Percentiles rank a stretch among this genome's conserved stretches.
phyloP scores from a whole-genome alignment of 495 filamentous ascomycete species.

The Penicillium soppii region DNA sequence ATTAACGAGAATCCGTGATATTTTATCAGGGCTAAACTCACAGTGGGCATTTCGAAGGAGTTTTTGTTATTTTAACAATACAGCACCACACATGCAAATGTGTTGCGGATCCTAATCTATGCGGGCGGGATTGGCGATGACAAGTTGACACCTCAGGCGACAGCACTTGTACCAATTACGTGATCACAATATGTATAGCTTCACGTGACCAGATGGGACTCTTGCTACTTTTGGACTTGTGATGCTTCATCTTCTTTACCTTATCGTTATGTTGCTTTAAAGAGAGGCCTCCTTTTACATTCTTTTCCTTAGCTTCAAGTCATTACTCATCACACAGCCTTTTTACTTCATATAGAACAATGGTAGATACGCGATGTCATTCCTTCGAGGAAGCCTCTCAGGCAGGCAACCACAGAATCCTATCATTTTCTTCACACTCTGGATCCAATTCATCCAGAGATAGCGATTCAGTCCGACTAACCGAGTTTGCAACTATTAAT shows the following conservation, averaged over 20 bases:
- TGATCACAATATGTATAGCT: background rate
- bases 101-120: background rate
- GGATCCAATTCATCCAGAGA: constrained; percentile 14
- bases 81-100: too few species aligned
- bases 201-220: constrained; percentile 2
- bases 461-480: constrained; percentile 6
- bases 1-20: constrained; percentile 2
- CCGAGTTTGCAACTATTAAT: constrained; percentile 22
- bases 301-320: constrained; percentile 18
- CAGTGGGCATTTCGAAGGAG: constrained; percentile 46
- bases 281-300: constrained; percentile 6
- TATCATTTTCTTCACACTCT: constrained; percentile 9
- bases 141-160: background rate
- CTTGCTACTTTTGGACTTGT: constrained; percentile 6
- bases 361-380: constrained; percentile 26
- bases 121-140: background rate
- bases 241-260: background rate
- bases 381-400: constrained; percentile 25
- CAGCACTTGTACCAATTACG: background rate
- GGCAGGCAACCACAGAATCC: constrained; percentile 6
- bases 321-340: constrained; percentile 1
- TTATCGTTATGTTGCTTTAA: background rate
- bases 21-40: constrained; percentile 24
- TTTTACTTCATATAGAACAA: constrained; percentile 11
- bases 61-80: background rate